These are phyloP conservation scores for Keithomyces neogunnii DNA, from an alignment of 2,329 filamentous ascomycete species.

Conservation along the genomic window DNA sequence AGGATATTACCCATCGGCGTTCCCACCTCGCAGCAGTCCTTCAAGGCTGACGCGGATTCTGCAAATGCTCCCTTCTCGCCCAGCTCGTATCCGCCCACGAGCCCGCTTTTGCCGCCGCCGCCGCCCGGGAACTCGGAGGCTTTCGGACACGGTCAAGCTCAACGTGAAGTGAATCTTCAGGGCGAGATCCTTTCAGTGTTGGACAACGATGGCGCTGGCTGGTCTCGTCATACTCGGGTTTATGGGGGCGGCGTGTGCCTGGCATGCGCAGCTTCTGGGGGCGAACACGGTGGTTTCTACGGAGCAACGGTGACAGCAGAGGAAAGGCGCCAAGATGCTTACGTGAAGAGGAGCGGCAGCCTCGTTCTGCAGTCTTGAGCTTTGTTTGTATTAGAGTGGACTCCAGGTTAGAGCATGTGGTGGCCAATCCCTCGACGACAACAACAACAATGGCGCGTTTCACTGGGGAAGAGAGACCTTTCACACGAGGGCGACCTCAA, in stretches of 20 bases:
- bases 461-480: background rate
- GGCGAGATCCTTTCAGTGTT: slow-evolving; percentile 43
- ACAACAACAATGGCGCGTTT: background rate
- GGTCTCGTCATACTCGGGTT: slow-evolving; percentile 50
- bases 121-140: slow-evolving; percentile 21
- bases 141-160: slow-evolving; percentile 14
- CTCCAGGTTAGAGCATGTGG: background rate
- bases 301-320: slow-evolving; percentile 44
- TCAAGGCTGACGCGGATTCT: slow-evolving; percentile 14
- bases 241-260: slow-evolving; percentile 51
- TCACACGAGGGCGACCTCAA: background rate
- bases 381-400: background rate
- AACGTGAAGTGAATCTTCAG: slow-evolving; percentile 33
- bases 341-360: background rate
- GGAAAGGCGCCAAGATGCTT: slow-evolving; percentile 33
- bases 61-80: slow-evolving; percentile 30
- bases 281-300: slow-evolving; percentile 40
- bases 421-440: background rate
- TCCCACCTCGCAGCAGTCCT: slow-evolving; percentile 17
- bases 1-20: slow-evolving; percentile 29
- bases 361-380: slow-evolving; percentile 2
- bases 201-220: slow-evolving; percentile 39
- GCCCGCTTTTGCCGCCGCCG: slow-evolving; percentile 38
- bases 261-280: slow-evolving; percentile 42
- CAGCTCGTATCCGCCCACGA: slow-evolving; percentile 41